Evolutionary conservation across 345 rosid species (phyloP).

Genomic region (Orychophragmus violaceus): DNA sequence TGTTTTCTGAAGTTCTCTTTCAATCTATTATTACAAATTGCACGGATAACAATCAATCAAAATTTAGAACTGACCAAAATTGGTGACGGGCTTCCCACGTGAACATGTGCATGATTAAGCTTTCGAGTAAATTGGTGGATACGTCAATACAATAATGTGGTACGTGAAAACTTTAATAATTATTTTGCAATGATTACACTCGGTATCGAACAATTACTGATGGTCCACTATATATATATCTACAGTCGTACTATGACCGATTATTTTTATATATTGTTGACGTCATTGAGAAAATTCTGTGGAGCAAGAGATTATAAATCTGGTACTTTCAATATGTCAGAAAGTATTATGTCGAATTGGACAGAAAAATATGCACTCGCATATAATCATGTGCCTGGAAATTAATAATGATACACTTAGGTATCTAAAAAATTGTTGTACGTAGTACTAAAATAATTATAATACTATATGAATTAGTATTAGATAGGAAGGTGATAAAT

Average conservation of each 20-base stretch:
- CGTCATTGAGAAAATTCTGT: background rate
- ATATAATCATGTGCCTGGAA: background rate
- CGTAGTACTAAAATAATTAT: background rate
- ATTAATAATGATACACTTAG: background rate
- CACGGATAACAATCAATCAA: constrained; percentile 2
- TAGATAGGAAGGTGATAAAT: constrained; percentile 12
- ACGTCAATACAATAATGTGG: constrained; percentile 19
- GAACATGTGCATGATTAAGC: constrained; percentile 25
- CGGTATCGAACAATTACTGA: background rate
- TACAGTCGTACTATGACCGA: background rate
- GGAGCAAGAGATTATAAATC: too few relatives aligned
- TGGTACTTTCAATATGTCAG: background rate
- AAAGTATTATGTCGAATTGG: background rate
- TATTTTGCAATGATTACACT: constrained; percentile 18
- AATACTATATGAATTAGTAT: background rate
- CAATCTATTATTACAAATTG: background rate
- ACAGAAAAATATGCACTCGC: background rate
- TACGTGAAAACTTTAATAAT: constrained; percentile 15
- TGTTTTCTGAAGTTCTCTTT: background rate
- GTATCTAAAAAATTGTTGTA: background rate
- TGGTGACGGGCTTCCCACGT: constrained; percentile 22
- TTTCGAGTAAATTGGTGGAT: constrained; percentile 20
- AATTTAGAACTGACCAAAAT: constrained; percentile 2
- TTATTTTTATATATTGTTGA: background rate
- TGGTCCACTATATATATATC: background rate